Conservation (phyloP, 2,329 filamentous ascomycete genomes). For the Arthrobotrys entomopaga region DNA sequence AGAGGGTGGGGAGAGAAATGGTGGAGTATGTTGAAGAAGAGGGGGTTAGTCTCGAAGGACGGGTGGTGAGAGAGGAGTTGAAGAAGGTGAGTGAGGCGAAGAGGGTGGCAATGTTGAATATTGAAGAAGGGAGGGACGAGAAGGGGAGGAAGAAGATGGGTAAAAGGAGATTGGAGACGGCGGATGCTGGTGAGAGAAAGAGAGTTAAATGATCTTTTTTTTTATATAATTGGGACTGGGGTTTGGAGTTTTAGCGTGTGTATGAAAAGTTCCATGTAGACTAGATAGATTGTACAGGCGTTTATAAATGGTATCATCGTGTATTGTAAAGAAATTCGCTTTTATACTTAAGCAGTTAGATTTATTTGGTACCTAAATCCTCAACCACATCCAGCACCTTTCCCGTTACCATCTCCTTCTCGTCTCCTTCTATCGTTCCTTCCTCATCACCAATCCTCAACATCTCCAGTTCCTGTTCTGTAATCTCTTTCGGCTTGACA, state of each 20-base stretch:
- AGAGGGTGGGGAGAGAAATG: slow-evolving; percentile 81
- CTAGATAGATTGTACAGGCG: slow-evolving; percentile 27
- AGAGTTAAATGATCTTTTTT: slow-evolving; percentile 59
- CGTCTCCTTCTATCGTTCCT: slow-evolving; percentile 4
- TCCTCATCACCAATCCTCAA: slow-evolving; percentile 35
- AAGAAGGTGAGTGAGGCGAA: slow-evolving; percentile 96
- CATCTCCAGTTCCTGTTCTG: slow-evolving; percentile 42
- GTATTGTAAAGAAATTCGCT: too few species aligned
- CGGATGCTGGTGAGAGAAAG: slow-evolving; percentile 66
- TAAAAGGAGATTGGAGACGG: slow-evolving; percentile 63
- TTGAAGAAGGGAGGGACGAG: slow-evolving; percentile 91
- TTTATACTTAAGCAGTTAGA: background rate
- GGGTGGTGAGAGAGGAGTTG: slow-evolving; percentile 83
- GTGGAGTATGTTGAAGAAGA: slow-evolving; percentile 81
- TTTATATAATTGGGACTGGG: background rate
- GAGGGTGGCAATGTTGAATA: slow-evolving; percentile 86
- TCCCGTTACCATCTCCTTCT: slow-evolving; percentile 16
- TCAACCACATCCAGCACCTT: slow-evolving; percentile 21
- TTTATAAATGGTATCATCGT: slow-evolving; percentile 27
- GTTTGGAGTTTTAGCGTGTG: slow-evolving; percentile 31
- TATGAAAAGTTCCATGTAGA: slow-evolving; percentile 36
- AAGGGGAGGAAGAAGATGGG: slow-evolving; percentile 74
- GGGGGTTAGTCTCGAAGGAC: slow-evolving; percentile 90
- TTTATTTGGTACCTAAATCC: slow-evolving; percentile 13
- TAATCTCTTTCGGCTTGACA: slow-evolving; percentile 33